Evolutionary conservation across 768 basidiomycete species (phyloP).

Genomic region (Suillus bovinus): DNA sequence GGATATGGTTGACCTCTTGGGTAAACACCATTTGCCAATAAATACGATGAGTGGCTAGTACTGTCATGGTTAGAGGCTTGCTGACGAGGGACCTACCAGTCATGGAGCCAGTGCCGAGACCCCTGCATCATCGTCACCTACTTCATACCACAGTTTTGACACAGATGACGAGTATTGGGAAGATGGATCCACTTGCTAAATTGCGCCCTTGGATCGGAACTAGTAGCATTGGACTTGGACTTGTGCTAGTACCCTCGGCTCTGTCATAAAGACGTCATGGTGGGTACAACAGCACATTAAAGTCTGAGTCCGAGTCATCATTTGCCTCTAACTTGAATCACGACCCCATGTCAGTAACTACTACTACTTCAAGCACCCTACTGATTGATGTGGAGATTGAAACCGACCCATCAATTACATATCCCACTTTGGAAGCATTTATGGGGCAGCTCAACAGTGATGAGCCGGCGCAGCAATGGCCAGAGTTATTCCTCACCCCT

Average conservation of each 20-base stretch:
- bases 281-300: too few relatives aligned
- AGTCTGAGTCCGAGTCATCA: not conserved
- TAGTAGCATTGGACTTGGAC: too few relatives aligned
- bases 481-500: not conserved
- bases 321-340: not conserved
- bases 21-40: too few relatives aligned
- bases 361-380: not conserved
- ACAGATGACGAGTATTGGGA: constrained; percentile 3
- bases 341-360: not conserved
- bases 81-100: not conserved
- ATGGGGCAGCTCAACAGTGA: constrained; percentile 4
- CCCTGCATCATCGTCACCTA: not conserved
- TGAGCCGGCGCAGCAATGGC: constrained; percentile 4
- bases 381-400: constrained; percentile 3
- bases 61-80: too few relatives aligned
- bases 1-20: too few relatives aligned
- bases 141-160: constrained; percentile 5
- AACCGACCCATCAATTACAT: not conserved
- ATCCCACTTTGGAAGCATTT: constrained; percentile 5
- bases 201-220: too few relatives aligned
- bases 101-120: not conserved
- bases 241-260: too few relatives aligned
- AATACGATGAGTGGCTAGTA: too few relatives aligned
- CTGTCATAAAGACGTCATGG: too few relatives aligned
- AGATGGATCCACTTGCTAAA: constrained; percentile 2